Percentiles rank a stretch among this genome's conserved stretches.
Conservation (phyloP, 148 eudicot genomes). For the Hydrangea macrophylla region DNA sequence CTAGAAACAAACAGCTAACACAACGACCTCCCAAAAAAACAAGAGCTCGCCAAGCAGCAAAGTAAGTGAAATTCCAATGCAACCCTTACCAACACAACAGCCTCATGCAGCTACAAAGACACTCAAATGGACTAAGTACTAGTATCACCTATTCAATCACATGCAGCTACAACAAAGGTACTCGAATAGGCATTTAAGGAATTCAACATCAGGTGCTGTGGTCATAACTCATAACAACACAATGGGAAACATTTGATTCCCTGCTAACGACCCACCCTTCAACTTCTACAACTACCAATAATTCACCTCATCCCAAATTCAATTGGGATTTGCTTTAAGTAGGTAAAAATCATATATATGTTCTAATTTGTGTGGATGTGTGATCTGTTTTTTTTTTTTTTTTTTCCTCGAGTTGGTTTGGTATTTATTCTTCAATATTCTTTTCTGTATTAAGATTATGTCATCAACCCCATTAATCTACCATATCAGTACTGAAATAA, state of each 20-base stretch:
- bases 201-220: constrained; percentile 54
- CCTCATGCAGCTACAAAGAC: constrained; percentile 17
- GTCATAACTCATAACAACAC: constrained; percentile 87
- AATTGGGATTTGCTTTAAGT: constrained; percentile 77
- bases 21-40: too few relatives aligned
- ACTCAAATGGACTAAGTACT: constrained; percentile 34
- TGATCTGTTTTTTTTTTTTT: constrained; percentile 33
- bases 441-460: constrained; percentile 76
- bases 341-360: constrained; percentile 26
- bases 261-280: constrained; percentile 34
- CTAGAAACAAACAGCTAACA: too few relatives aligned
- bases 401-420: constrained; percentile 51
- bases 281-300: constrained; percentile 27
- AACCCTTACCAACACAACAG: constrained; percentile 24
- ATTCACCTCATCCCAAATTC: constrained; percentile 44
- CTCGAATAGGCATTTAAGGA: constrained; percentile 33
- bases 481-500: constrained; percentile 43
- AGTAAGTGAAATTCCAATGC: constrained; percentile 22
- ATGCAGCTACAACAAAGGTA: constrained; percentile 36
- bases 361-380: constrained; percentile 45
- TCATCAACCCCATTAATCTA: constrained; percentile 27
- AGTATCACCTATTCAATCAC: constrained; percentile 40
- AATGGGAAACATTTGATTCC: constrained; percentile 92
- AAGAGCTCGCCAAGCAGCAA: constrained; percentile 49
- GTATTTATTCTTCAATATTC: constrained; percentile 57